Evolutionary conservation across 805 yeast genomes (phyloP), one percentile per base, ranked within the genome.

Genomic region (Schwanniomyces vanrijiae): DNA sequence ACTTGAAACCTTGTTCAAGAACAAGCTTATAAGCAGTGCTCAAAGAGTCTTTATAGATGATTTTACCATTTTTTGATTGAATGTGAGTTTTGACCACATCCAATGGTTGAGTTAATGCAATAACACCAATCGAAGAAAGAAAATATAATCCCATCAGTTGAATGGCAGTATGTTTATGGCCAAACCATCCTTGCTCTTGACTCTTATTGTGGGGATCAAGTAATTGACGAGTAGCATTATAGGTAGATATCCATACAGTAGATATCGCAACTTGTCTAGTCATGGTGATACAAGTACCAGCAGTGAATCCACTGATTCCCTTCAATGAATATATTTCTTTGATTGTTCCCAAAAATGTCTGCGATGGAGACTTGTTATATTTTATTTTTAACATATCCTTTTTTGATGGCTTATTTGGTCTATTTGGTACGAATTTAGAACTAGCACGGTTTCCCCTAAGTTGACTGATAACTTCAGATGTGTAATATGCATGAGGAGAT

Each of bases 81-180:
- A 90, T 81, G 59, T 96, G 79, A 2, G 97, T 81, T 69, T 91
- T 91, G 41, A 91, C 67, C 2, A 89, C 88, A 67, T 91, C 97
- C 24, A 91, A 71, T 0, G 97, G 97, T 67, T 90, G 98, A 0
- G 96, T 91, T 0, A 80, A 70, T 0, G 80, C 81, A 19, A 89
- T 87, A 24, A 88, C 95, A 0, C 90, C 86, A 3, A 78, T 66
- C 0, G 94, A 83, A 2, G 95, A 81, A 1, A 81, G 72, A 5
- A 71, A 49, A 44, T 73, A 75, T 9, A 84, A 67, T 4, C 94
- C 90, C 8, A 83, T 54, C 62, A 65, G 71, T 47, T 70, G 71
- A 2, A 65, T 33, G 5, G 64, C 55, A 4, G 74, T 68, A 34
- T 65, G 68, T 56, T 77, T 70, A 50, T 75, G 74, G 14, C 77